Evolutionary conservation across 1,284 basidiomycete species (phyloP).

Genomic region (Phlebopus sp.): DNA sequence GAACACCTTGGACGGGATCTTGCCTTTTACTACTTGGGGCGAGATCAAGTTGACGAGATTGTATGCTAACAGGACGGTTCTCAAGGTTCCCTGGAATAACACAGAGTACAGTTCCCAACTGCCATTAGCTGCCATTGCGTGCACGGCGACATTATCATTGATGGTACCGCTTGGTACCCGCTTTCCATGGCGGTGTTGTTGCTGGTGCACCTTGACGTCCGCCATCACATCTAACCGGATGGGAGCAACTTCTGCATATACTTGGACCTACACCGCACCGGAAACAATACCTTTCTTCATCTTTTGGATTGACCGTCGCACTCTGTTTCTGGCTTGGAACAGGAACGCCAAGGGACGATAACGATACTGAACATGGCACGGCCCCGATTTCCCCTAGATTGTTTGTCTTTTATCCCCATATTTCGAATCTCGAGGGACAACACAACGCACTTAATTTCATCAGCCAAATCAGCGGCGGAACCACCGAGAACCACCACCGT

Average conservation of each 20-base stretch:
- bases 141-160: neutral
- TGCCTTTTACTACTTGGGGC: too few species aligned
- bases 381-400: neutral
- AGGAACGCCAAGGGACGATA: neutral
- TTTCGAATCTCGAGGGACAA: neutral
- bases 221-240: conserved; percentile 7
- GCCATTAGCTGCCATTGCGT: neutral
- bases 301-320: neutral
- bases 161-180: neutral
- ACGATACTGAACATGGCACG: neutral
- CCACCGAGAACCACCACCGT: neutral
- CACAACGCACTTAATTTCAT: neutral
- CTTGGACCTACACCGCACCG: neutral
- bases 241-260: neutral
- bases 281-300: neutral
- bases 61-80: too few species aligned
- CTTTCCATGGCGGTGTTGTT: neutral
- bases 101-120: neutral
- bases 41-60: too few species aligned
- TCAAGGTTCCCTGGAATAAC: too few species aligned
- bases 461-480: neutral
- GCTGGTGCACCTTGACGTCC: neutral
- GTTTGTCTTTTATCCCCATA: neutral
- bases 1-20: too few species aligned
- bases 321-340: neutral